phyloP scores from a whole-genome alignment of 768 basidiomycete species.

The Boletus reticuloceps region DNA sequence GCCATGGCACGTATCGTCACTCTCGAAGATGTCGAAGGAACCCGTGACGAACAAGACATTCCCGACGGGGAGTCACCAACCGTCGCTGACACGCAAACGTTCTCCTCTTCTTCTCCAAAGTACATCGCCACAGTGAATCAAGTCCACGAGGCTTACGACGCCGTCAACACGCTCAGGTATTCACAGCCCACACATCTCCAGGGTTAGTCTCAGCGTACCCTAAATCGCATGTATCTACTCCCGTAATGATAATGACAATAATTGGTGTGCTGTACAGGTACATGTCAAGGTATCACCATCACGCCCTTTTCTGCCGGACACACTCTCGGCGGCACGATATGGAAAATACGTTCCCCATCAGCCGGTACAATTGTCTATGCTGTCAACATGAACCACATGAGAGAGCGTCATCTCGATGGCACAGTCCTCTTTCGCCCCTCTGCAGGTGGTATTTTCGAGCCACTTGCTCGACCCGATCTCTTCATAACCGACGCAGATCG shows the following conservation, averaged over 20 bases:
- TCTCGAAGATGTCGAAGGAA: slow-evolving; percentile 81
- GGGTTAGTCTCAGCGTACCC: slow-evolving; percentile 48
- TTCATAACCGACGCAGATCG: slow-evolving; percentile 92
- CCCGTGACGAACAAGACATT: slow-evolving; percentile 73
- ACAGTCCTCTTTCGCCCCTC: slow-evolving; percentile 79
- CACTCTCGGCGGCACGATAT: slow-evolving; percentile 93
- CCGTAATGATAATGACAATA: neutral
- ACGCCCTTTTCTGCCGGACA: slow-evolving; percentile 96
- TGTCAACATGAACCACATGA: slow-evolving; percentile 93
- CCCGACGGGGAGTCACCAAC: slow-evolving; percentile 28
- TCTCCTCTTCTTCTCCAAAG: slow-evolving; percentile 32
- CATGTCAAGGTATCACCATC: slow-evolving; percentile 90
- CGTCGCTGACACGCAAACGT: slow-evolving; percentile 1
- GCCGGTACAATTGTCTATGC: slow-evolving; percentile 95
- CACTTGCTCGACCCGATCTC: slow-evolving; percentile 84
- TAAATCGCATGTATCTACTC: slow-evolving; percentile 3
- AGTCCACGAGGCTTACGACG: slow-evolving; percentile 91
- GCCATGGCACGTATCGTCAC: slow-evolving; percentile 93
- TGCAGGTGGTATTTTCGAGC: slow-evolving; percentile 80
- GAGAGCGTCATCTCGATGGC: slow-evolving; percentile 92
- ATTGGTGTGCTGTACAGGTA: slow-evolving; percentile 46
- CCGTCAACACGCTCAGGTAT: slow-evolving; percentile 87
- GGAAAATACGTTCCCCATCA: slow-evolving; percentile 98
- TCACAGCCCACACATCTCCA: slow-evolving; percentile 94
- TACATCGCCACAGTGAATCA: slow-evolving; percentile 77